Conservation (phyloP, 2,329 filamentous ascomycete genomes). For the Colletotrichum orbiculare region DNA sequence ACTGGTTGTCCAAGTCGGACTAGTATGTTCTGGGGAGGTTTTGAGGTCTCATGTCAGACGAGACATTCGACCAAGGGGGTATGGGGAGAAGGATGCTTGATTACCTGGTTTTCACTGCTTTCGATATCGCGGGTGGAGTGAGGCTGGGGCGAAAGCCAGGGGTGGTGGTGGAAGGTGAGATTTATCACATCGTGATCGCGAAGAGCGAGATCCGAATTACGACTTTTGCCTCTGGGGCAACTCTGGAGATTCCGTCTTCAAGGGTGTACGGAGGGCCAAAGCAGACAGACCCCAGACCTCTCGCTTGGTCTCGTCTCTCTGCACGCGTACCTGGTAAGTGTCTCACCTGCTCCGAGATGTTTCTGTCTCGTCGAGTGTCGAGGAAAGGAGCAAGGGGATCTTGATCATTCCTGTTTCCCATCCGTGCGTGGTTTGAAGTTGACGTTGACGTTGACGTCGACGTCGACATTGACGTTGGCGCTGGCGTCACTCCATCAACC, state of each 20-base stretch:
- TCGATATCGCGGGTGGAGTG: neutral
- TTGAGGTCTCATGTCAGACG: neutral
- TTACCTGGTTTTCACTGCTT: neutral
- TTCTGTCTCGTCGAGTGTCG: too few relatives aligned
- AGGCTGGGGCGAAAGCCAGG: neutral
- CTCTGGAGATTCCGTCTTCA: slow-evolving; percentile 13
- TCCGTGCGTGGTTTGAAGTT: too few relatives aligned
- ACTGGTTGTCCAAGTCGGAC: slow-evolving; percentile 32
- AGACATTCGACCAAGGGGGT: neutral
- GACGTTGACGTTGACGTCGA: too few relatives aligned
- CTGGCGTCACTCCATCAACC: too few relatives aligned
- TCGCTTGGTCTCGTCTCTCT: too few relatives aligned
- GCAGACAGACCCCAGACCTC: neutral
- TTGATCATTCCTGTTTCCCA: too few relatives aligned
- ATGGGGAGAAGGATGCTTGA: too few relatives aligned
- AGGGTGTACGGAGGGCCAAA: slow-evolving; percentile 1
- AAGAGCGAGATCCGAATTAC: slow-evolving; percentile 26
- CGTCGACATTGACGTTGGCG: too few relatives aligned
- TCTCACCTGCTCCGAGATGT: too few relatives aligned
- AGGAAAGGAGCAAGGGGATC: too few relatives aligned
- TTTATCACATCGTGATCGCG: slow-evolving; percentile 34
- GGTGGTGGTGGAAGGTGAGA: slow-evolving; percentile 11
- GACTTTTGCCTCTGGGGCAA: slow-evolving; percentile 1
- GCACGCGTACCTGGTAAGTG: too few relatives aligned
- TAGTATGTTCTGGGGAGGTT: slow-evolving; percentile 14